These are phyloP conservation scores for Musa acuminata DNA, from an alignment of 176 grass and related monocot species.

Conservation along the genomic window DNA sequence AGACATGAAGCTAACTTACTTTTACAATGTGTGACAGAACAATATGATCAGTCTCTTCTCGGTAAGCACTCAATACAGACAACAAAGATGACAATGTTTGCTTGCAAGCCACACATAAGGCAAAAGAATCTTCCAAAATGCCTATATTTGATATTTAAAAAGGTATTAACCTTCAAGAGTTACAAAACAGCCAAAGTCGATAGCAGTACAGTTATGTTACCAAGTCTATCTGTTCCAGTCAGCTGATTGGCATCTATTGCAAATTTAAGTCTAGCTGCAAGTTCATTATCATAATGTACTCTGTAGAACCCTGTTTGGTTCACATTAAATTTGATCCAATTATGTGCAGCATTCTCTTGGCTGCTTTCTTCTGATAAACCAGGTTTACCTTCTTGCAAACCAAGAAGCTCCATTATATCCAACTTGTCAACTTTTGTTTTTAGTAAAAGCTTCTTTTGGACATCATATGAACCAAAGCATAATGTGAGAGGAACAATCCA, in stretches of 20 bases:
- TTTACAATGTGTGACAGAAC: conserved; percentile 58
- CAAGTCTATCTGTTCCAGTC: conserved; percentile 69
- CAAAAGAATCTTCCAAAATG: conserved; percentile 61
- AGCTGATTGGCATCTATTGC: conserved; percentile 57
- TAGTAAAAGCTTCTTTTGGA: conserved; percentile 44
- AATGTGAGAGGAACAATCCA: conserved; percentile 78
- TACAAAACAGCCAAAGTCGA: conserved; percentile 6
- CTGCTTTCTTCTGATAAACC: neutral
- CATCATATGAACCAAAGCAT: conserved; percentile 44
- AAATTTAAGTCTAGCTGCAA: conserved; percentile 53
- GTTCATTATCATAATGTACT: conserved; percentile 69
- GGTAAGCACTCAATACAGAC: conserved; percentile 54
- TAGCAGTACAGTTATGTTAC: conserved; percentile 27
- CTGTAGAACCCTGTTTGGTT: conserved; percentile 87
- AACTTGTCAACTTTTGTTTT: conserved; percentile 58
- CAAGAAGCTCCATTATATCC: conserved; percentile 34
- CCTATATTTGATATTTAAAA: conserved; percentile 34
- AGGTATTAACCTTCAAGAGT: conserved; percentile 10
- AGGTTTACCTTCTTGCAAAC: conserved; percentile 19
- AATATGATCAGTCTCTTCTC: conserved; percentile 49
- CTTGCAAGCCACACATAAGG: conserved; percentile 55
- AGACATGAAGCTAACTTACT: conserved; percentile 34
- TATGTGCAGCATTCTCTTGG: conserved; percentile 26
- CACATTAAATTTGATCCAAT: conserved; percentile 79
- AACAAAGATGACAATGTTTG: conserved; percentile 62